Evolutionary conservation across 2,329 filamentous ascomycete genomes (phyloP), one percentile per base, ranked within the genome.

Genomic region (Ophiostoma novo-ulmi): DNA sequence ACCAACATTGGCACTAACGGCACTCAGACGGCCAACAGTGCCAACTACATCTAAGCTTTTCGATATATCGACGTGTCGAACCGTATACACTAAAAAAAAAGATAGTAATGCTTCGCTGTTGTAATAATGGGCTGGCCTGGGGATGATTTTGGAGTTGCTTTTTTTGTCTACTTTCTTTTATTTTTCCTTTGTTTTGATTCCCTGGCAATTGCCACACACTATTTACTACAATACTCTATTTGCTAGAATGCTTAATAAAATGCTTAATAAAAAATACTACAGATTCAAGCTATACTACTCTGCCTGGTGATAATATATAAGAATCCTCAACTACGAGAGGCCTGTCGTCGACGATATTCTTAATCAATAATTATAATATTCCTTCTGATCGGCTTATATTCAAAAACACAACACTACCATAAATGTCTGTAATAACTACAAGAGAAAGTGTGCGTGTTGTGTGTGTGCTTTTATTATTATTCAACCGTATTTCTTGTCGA

Each of bases 111-210:
- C 44, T 48, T 7, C 7, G 8, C n/a, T 48, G 41, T 44, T 20
- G 6, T 48, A 5, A 20, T n/a, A 20, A 48, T 7, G 44, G 44
- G 7, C 13, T 48, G 44, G 44, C 44, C 44, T 20, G 38, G 20
- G 44, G 5, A 48, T 20, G 14, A 39, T 39, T 55, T 22, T 10
- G 20, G 44, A n/a, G 5, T 52, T 52, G 44, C 17, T 55, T 22
- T 55, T 26, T 22, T 1, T 14, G n/a, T 17, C 11, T 31, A 35
- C 26, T 36, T 35, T 58, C 44, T 26, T 63, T 20, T 48, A 8
- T 48, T 1, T 63, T 63, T 63, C 58, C 13, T 63, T 63, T 63
- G 58, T 35, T 63, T 35, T 63, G 58, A 63, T 63, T 63, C 58
- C 58, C 58, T 61, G 58, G 58, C 26, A 63, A 6, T 26, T 63